These are phyloP conservation scores for Planoprotostelium fungivorum DNA, from an alignment of 78 protist genomes.

Conservation along the genomic window DNA sequence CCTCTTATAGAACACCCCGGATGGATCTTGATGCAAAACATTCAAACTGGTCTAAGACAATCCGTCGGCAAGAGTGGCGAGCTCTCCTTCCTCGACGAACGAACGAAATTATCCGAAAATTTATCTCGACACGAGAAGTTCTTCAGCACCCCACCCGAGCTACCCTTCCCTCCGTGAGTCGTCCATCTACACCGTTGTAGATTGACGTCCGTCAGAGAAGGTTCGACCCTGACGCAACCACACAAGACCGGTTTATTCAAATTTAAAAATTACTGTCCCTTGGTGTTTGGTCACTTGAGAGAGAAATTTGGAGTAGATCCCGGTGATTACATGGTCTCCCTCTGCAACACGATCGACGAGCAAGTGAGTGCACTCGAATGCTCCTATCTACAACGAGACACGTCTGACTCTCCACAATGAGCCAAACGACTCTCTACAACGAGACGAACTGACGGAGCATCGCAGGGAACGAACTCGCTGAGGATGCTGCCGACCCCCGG, in stretches of 20 bases:
- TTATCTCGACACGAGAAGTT: background rate
- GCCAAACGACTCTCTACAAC: background rate
- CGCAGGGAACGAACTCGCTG: conserved; percentile 29
- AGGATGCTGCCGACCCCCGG: conserved; percentile 86
- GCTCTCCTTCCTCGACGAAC: background rate
- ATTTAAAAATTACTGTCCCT: conserved; percentile 71
- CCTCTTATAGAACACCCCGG: conserved; percentile 41
- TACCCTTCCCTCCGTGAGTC: background rate
- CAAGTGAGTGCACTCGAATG: conserved; percentile 31
- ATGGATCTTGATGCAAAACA: conserved; percentile 50
- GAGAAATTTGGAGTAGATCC: conserved; percentile 55
- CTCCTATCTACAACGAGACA: background rate
- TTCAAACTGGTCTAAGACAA: conserved; percentile 57
- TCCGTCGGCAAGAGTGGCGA: conserved; percentile 39
- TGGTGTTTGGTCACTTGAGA: conserved; percentile 53
- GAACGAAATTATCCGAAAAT: background rate
- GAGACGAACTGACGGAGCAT: background rate
- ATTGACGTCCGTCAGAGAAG: conserved; percentile 26
- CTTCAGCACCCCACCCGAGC: background rate
- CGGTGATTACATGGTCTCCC: conserved; percentile 51
- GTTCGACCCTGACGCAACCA: conserved; percentile 34
- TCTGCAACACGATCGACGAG: conserved; percentile 28
- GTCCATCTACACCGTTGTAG: background rate
- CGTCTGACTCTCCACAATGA: background rate
- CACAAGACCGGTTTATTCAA: conserved; percentile 60